Conservation (phyloP, 805 yeast species). For the Myxozyma melibiosi region DNA sequence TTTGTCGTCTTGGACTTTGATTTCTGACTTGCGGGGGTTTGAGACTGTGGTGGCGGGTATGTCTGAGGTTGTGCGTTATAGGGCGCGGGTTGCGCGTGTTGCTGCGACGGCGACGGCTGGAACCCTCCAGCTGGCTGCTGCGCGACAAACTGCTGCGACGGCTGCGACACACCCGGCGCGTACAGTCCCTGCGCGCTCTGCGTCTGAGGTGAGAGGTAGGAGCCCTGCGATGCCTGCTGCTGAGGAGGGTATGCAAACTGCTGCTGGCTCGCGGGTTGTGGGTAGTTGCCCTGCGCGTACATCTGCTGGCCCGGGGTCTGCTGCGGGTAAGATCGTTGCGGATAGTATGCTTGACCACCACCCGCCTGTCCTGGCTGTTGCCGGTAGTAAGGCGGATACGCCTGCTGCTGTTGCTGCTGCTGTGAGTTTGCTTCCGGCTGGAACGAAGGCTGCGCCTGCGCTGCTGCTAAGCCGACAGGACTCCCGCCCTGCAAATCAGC, state of each 20-base stretch:
- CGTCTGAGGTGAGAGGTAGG: too few species aligned
- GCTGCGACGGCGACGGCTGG: too few species aligned
- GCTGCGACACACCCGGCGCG: too few species aligned
- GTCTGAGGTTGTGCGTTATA: neutral
- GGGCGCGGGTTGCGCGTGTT: too few species aligned
- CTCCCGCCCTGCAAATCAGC: neutral
- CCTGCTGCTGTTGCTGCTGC: constrained; percentile 5
- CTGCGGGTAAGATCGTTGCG: constrained; percentile 2
- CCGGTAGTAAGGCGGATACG: neutral
- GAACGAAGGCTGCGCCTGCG: neutral
- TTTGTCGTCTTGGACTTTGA: neutral
- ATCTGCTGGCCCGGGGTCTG: too few species aligned
- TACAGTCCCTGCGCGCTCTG: too few species aligned
- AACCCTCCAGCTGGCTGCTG: constrained; percentile 6
- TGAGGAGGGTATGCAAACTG: too few species aligned
- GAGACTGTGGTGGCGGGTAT: constrained; percentile 3
- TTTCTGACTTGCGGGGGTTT: neutral
- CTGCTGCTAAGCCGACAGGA: neutral
- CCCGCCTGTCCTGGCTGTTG: constrained; percentile 1
- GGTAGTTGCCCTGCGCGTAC: too few species aligned
- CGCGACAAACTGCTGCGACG: neutral
- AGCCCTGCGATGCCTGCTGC: too few species aligned
- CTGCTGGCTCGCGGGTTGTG: too few species aligned
- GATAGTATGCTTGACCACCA: neutral
- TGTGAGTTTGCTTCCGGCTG: neutral